Evolutionary conservation across 257 asterid species (phyloP).

Genomic region (Nicotiana noctiflora): DNA sequence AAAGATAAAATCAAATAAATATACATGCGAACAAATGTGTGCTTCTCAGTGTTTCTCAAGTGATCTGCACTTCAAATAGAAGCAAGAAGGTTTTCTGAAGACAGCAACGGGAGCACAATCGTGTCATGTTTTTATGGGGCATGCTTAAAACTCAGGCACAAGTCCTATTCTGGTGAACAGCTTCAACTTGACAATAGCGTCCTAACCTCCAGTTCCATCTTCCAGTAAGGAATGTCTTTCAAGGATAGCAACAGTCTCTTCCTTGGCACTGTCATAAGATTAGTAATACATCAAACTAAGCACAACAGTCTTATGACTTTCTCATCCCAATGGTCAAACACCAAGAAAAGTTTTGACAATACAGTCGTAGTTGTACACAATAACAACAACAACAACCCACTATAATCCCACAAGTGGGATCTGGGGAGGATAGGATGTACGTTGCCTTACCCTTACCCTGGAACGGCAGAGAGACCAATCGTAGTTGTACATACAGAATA

Average conservation of each 20-base stretch:
- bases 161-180: not conserved
- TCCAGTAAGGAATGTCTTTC: conserved; percentile 40
- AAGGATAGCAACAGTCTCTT: conserved; percentile 53
- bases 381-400: too few species aligned
- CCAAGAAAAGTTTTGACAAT: not conserved
- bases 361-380: not conserved
- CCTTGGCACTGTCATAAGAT: conserved; percentile 44
- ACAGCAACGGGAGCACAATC: not conserved
- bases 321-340: not conserved
- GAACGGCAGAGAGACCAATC: too few species aligned
- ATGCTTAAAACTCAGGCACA: not conserved
- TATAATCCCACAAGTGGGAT: too few species aligned
- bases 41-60: not conserved
- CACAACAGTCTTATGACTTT: not conserved
- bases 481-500: too few species aligned
- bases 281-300: not conserved
- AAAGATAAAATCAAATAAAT: not conserved
- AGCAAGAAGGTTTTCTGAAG: not conserved
- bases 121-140: not conserved
- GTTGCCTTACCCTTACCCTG: too few species aligned
- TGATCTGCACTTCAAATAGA: not conserved
- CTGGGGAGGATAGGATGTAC: too few species aligned
- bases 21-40: not conserved
- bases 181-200: not conserved
- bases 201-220: conserved; percentile 23